These are phyloP conservation scores for Kalaharituber pfeilii DNA, from an alignment of 2,329 filamentous ascomycete genomes.

Conservation along the genomic window DNA sequence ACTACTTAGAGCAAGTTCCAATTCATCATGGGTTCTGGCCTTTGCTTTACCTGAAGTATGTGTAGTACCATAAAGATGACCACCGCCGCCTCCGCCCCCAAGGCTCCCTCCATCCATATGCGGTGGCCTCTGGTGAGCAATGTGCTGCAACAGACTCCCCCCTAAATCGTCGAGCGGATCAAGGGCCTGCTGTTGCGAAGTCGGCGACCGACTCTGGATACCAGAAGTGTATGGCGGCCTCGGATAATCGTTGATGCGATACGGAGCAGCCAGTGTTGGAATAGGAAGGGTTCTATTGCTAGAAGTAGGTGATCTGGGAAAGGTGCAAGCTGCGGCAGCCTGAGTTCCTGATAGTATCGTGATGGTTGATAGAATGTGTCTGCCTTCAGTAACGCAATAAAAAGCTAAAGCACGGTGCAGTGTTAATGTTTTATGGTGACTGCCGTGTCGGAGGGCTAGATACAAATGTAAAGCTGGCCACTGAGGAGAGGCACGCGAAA, in stretches of 20 bases:
- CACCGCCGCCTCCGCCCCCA: slow-evolving; percentile 17
- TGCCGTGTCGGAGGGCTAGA: neutral
- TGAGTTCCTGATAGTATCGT: neutral
- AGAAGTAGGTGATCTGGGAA: neutral
- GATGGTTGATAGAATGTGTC: neutral
- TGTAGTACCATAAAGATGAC: slow-evolving; percentile 16
- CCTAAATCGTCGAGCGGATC: slow-evolving; percentile 18
- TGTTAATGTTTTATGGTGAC: neutral
- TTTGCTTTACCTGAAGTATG: slow-evolving; percentile 17
- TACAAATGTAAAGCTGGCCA: slow-evolving; percentile 7
- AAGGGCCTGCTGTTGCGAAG: slow-evolving; percentile 12
- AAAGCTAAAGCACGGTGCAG: neutral
- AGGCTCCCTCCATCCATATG: slow-evolving; percentile 16
- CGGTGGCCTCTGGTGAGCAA: slow-evolving; percentile 20
- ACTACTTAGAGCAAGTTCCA: slow-evolving; percentile 17
- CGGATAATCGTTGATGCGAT: slow-evolving; percentile 18
- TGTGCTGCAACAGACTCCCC: slow-evolving; percentile 17
- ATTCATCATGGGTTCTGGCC: slow-evolving; percentile 18
- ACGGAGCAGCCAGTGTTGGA: slow-evolving; percentile 18
- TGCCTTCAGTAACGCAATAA: neutral
- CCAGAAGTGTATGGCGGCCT: slow-evolving; percentile 15
- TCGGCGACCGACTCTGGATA: slow-evolving; percentile 11
- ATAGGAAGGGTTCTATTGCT: neutral
- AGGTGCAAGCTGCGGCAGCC: neutral
- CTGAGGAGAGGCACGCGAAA: slow-evolving; percentile 14